Base-by-base conservation (phyloP, 176 grass and related monocot genomes). In the Alloteropsis semialata region DNA sequence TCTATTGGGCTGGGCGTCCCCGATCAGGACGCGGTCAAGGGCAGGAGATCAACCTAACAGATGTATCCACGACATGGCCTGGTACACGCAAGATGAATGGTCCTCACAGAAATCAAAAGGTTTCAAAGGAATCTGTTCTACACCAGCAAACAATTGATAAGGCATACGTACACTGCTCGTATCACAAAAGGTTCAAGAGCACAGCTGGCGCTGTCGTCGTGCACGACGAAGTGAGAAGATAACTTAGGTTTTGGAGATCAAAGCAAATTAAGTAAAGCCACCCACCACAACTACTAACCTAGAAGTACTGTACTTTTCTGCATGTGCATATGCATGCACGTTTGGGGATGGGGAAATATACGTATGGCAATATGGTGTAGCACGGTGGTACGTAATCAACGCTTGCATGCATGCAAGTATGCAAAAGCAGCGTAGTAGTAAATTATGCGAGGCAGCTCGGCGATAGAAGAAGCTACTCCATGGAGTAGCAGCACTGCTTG, bases 401-500 rank as follows among this genome's bases (percentile, higher is more conserved):
- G 8, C 17, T 72, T 30, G 44, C 69, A 19, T 50, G 27, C 69
- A 49, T 36, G 49, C 49, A 49, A 18, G 16, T 0, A 19, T 32
- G 54, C 65, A 28, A n/a, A 16, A 2, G 17, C 15, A 29, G 18
- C 32, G 12, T 41, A 16, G n/a, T n/a, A n/a, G n/a, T n/a, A n/a
- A n/a, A 64, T n/a, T 34, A n/a, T n/a, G n/a, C n/a, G n/a, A 46
- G 62, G 54, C 22, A 24, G 8, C 54, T 36, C n/a, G n/a, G n/a
- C n/a, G n/a, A n/a, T n/a, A n/a, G n/a, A n/a, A n/a, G n/a, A n/a
- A 36, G 21, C 48, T 87, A 94, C 36, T 97, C 79, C 72, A 82
- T 58, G 9, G 82, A 84, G 44, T 90, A 92, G 71, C 89, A 94
- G 16, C 56, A 81, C 6, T 88, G 74, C 34, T 94, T 97, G 82